These are phyloP conservation scores for Euphorbia schlechtendalii DNA, from an alignment of 441 rosid genomes.

Conservation along the genomic window DNA sequence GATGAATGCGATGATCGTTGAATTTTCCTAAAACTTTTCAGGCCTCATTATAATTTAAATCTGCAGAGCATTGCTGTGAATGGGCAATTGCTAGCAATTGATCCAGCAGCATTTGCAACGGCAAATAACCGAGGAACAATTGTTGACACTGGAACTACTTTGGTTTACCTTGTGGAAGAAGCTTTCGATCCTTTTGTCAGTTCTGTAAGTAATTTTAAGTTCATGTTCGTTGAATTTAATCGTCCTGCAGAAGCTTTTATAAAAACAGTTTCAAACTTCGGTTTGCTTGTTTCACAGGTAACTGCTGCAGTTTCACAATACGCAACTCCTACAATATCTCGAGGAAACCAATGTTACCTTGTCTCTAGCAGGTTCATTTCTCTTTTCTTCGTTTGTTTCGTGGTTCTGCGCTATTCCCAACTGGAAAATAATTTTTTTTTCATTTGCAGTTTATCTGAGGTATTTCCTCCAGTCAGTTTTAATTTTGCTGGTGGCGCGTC, in stretches of 20 bases:
- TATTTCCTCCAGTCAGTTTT: slow-evolving; percentile 76
- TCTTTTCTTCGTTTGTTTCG: slow-evolving; percentile 10
- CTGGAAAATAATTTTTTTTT: slow-evolving; percentile 16
- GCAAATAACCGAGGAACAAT: slow-evolving; percentile 77
- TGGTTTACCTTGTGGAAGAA: slow-evolving; percentile 81
- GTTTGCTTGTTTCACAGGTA: slow-evolving; percentile 39
- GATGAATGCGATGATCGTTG: slow-evolving; percentile 18
- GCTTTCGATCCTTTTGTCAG: slow-evolving; percentile 62
- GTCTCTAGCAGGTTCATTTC: slow-evolving; percentile 57
- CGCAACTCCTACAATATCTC: slow-evolving; percentile 51
- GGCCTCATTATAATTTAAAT: slow-evolving; percentile 96
- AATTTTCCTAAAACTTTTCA: slow-evolving; percentile 31
- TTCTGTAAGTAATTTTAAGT: slow-evolving; percentile 52
- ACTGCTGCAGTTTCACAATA: slow-evolving; percentile 48
- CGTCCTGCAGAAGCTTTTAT: too few relatives aligned
- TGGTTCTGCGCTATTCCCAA: neutral
- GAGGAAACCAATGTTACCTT: slow-evolving; percentile 71
- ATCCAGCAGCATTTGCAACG: slow-evolving; percentile 66
- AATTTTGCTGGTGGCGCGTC: slow-evolving; percentile 87
- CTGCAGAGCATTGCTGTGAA: slow-evolving; percentile 85
- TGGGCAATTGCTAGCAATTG: slow-evolving; percentile 57
- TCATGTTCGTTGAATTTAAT: neutral
- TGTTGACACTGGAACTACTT: slow-evolving; percentile 88
- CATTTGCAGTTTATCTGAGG: slow-evolving; percentile 43
- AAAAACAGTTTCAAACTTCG: slow-evolving; percentile 13